Evolutionary conservation across 148 eudicot genomes (phyloP).

Genomic region (Arctostaphylos glauca): DNA sequence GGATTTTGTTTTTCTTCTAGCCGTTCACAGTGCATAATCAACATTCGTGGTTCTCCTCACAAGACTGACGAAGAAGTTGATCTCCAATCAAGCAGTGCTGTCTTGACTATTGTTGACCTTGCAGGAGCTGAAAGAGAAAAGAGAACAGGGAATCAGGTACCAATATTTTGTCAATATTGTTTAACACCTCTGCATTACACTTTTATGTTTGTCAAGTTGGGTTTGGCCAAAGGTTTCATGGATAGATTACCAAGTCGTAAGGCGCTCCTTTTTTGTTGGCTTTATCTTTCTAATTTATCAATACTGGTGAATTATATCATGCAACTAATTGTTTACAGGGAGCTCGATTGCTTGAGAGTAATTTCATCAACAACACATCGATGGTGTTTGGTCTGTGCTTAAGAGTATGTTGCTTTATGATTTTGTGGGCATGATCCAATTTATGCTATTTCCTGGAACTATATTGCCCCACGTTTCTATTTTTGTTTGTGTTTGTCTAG

Average conservation of each 20-base stretch:
- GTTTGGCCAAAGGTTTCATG: not conserved
- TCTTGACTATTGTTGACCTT: constrained; percentile 89
- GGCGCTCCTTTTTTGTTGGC: not conserved
- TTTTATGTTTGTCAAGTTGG: not conserved
- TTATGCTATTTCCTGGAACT: not conserved
- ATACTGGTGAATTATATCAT: not conserved
- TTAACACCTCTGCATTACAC: not conserved
- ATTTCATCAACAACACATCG: constrained; percentile 91
- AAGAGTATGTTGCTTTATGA: constrained; percentile 53
- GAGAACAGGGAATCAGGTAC: constrained; percentile 89
- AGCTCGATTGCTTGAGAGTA: constrained; percentile 76
- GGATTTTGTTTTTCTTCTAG: constrained; percentile 30
- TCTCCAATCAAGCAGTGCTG: constrained; percentile 24
- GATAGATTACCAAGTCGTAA: not conserved
- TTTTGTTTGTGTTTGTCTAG: not conserved
- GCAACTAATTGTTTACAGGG: constrained; percentile 54
- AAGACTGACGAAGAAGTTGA: constrained; percentile 37
- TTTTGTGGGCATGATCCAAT: not conserved
- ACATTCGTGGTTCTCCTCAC: constrained; percentile 46
- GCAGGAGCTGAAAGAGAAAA: constrained; percentile 97
- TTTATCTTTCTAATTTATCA: not conserved
- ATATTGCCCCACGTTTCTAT: not conserved
- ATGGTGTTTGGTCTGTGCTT: constrained; percentile 92
- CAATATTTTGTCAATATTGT: not conserved
- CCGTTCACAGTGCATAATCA: constrained; percentile 94